Conservation (phyloP, 805 yeast genomes). For the Starmerella kuoi region DNA sequence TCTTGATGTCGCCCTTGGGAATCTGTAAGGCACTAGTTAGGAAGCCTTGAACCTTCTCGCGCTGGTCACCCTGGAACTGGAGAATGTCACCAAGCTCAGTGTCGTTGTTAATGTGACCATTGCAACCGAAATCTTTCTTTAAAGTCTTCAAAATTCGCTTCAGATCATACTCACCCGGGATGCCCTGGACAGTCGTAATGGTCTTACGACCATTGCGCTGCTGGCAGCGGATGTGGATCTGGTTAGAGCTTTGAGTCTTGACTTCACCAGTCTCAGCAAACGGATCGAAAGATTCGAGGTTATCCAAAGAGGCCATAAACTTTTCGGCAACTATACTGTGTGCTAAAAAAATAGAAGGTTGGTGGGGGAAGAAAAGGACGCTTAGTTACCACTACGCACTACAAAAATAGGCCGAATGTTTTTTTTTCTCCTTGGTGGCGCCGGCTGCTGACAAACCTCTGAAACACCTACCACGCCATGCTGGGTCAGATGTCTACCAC, state of each 20-base stretch:
- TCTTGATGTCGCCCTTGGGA: conserved; percentile 92
- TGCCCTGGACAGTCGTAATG: conserved; percentile 94
- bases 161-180: conserved; percentile 87
- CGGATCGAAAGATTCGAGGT: conserved; percentile 57
- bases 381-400: too few relatives aligned
- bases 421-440: too few relatives aligned
- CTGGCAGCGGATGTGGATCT: conserved; percentile 95
- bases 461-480: too few relatives aligned
- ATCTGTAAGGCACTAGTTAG: conserved; percentile 74
- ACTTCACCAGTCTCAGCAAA: conserved; percentile 99
- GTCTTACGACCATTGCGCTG: conserved; percentile 99
- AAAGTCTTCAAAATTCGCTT: conserved; percentile 86
- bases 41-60: conserved; percentile 90
- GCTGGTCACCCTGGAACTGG: conserved; percentile 97
- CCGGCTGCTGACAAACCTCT: too few relatives aligned
- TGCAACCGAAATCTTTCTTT: conserved; percentile 97
- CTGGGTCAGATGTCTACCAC: too few relatives aligned
- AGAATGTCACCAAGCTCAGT: conserved; percentile 92
- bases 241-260: conserved; percentile 86
- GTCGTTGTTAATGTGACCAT: conserved; percentile 95
- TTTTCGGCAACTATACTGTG: conserved; percentile 14
- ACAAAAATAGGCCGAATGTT: too few relatives aligned
- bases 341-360: conserved; percentile 1
- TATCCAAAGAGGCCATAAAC: conserved; percentile 66
- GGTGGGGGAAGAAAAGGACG: conserved; percentile 2